Evolutionary conservation across 331 rosid genomes (phyloP), one percentile per base, ranked within the genome.

Genomic region (Quercus phellos): DNA sequence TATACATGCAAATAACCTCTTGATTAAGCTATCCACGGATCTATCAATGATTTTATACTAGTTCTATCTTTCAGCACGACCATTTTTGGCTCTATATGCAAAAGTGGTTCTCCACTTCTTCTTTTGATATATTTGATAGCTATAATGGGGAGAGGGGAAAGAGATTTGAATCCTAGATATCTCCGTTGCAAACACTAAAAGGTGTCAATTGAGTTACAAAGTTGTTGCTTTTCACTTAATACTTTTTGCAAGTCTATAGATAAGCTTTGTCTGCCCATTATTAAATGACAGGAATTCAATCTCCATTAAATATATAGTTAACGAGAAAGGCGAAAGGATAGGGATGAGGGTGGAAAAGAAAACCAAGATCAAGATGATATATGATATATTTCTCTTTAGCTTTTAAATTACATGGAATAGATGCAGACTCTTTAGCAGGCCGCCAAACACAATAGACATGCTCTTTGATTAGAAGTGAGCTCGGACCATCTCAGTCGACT

Each of bases 1-100:
- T 32, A 81, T 8, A 30, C 32, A 3, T 34, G 69, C 61, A 55
- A 72, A 71, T 35, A 69, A 73, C 43, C 43, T 59, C 75, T 77
- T 58, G 43, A 82, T 82, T 89, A 85, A 85, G 88, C 50, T 58
- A 74, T 86, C 71, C 34, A 19, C 53, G 74, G 60, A 53, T 38
- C 12, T 79, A 18, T 10, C 14, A 12, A 34, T 38, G 24, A 55
- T 38, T 64, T 66, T 60, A 21, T 50, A 59, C 61, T 19, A 35
- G 69, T 79, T 81, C 76, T 68, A 22, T 72, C 51, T 19, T 46
- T 70, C 67, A 73, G 87, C 85, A 82, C 82, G 85, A 77, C 80
- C 69, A 61, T 66, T 68, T 77, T 66, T 74, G 77, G 85, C 91
- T 35, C 64, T 74, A 63, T 74, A 21, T 71, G 82, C 68, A 30